phyloP scores from a whole-genome alignment of 371 early-diverging fungal species.

The Rhizomucor miehei region DNA sequence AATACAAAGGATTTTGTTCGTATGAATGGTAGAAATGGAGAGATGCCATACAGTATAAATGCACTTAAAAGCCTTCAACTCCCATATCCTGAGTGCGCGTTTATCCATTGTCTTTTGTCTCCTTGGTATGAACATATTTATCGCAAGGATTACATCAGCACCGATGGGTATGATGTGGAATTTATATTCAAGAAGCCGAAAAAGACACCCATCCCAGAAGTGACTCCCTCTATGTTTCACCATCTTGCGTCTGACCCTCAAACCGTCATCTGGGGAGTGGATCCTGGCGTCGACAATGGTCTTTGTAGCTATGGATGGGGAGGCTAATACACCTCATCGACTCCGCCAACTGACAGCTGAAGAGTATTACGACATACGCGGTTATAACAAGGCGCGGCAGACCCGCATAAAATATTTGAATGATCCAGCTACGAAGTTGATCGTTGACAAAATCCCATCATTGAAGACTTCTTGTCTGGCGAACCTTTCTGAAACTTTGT shows the following conservation, averaged over 20 bases:
- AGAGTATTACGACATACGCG: not conserved
- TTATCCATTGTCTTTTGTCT: no score
- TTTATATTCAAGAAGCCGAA: constrained; percentile 1
- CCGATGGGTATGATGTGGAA: constrained; percentile 2
- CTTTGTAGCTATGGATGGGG: not conserved
- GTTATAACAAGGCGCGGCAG: not conserved
- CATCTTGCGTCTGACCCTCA: not conserved
- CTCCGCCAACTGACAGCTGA: not conserved
- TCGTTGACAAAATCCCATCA: no score
- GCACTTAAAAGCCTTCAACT: no score
- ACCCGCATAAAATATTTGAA: not conserved
- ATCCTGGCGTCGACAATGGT: not conserved
- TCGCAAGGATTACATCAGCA: not conserved
- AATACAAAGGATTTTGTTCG: no score
- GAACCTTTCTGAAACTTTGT: not conserved
- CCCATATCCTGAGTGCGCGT: no score
- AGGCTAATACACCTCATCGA: not conserved
- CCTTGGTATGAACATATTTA: not conserved
- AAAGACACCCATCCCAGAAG: not conserved
- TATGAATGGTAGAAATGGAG: no score
- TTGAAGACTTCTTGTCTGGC: not conserved
- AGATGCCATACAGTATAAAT: no score
- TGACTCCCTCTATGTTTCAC: not conserved
- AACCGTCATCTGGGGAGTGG: not conserved
- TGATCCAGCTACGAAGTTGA: not conserved